Percentiles rank a stretch among this genome's conserved stretches.
Evolutionary conservation across 768 basidiomycete genomes (phyloP).

Genomic region (Mycena belliarum): DNA sequence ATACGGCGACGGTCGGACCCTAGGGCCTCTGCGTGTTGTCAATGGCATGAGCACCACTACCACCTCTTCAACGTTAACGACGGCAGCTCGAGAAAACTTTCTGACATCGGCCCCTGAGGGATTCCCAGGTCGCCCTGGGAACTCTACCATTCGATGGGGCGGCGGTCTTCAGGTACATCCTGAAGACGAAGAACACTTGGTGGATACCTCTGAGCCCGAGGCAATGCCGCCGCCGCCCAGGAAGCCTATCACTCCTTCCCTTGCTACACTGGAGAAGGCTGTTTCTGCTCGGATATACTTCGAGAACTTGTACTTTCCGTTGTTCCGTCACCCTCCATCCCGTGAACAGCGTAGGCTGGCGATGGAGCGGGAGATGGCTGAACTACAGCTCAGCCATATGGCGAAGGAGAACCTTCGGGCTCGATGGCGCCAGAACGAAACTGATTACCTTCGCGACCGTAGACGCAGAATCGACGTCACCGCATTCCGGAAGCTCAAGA

Average conservation of each 20-base stretch:
- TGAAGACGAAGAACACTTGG: constrained; percentile 57
- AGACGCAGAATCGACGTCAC: constrained; percentile 81
- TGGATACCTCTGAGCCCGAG: constrained; percentile 33
- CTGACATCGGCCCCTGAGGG: constrained; percentile 47
- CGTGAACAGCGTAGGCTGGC: constrained; percentile 83
- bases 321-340: constrained; percentile 82
- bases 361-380: constrained; percentile 85
- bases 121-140: constrained; percentile 56
- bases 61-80: constrained; percentile 72
- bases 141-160: constrained; percentile 62
- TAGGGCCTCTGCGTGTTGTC: constrained; percentile 70
- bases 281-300: constrained; percentile 93
- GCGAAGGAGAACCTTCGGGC: constrained; percentile 73
- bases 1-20: constrained; percentile 43
- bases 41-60: constrained; percentile 73
- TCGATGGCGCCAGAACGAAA: constrained; percentile 87
- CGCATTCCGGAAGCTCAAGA: constrained; percentile 87
- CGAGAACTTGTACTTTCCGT: constrained; percentile 84
- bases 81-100: constrained; percentile 73
- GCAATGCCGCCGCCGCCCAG: constrained; percentile 41
- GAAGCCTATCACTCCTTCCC: constrained; percentile 76
- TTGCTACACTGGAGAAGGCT: constrained; percentile 91
- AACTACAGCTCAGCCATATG: constrained; percentile 66
- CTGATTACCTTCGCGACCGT: constrained; percentile 82
- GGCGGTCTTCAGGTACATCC: constrained; percentile 63